Evolutionary conservation across 179 eudicot genomes (phyloP).

Genomic region (Beta corolliflora): DNA sequence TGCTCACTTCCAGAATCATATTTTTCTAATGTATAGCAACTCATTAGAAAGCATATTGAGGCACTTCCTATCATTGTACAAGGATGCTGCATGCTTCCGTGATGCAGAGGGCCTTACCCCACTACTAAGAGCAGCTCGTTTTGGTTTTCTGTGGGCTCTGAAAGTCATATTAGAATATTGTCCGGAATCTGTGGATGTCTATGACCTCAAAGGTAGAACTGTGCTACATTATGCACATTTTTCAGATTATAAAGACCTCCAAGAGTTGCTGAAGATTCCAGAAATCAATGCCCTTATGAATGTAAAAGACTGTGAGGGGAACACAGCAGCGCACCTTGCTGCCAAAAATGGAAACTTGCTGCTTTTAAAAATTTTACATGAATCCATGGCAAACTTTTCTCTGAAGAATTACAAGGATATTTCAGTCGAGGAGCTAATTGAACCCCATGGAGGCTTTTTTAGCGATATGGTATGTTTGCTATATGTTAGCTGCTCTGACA

Average conservation of each 20-base stretch:
- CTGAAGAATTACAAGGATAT: neutral
- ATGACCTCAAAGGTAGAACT: neutral
- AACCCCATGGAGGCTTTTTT: neutral
- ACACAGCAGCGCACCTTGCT: neutral
- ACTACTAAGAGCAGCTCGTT: no score
- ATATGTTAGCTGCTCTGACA: no score
- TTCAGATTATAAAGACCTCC: neutral
- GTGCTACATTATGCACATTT: neutral
- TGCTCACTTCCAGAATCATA: no score
- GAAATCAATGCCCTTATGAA: neutral
- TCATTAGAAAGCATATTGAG: no score
- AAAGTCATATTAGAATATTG: neutral
- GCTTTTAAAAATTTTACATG: neutral
- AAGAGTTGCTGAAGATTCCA: neutral
- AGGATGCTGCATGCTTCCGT: no score
- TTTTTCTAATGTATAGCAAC: no score
- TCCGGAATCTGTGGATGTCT: slow-evolving; percentile 1
- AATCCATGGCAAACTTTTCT: neutral
- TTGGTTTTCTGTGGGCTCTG: neutral
- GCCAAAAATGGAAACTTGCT: neutral
- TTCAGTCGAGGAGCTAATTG: neutral
- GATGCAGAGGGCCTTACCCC: no score
- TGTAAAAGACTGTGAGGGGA: slow-evolving; percentile 1
- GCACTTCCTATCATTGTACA: no score
- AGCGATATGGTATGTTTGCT: neutral